Evolutionary conservation across 2,329 filamentous ascomycete genomes (phyloP).

Genomic region (Fusarium cyanostomum): DNA sequence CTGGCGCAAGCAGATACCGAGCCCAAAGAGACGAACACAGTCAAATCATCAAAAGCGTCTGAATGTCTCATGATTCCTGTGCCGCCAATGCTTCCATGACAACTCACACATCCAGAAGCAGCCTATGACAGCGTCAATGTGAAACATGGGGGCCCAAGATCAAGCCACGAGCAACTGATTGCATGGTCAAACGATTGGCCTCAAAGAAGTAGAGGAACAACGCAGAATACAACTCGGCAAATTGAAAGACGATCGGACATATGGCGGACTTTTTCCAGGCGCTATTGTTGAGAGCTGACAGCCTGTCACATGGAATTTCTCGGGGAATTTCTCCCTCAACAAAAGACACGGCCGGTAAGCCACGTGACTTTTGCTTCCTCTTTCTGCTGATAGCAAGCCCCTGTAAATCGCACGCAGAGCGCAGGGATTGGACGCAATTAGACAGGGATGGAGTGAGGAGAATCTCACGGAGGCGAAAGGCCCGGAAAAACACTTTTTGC

Average conservation of each 20-base stretch:
- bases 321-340: constrained; percentile 21
- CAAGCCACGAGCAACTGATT: background rate
- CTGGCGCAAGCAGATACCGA: no score
- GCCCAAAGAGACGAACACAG: constrained; percentile 8
- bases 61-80: constrained; percentile 26
- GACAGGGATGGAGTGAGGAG: constrained; percentile 1
- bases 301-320: constrained; percentile 30
- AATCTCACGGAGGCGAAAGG: background rate
- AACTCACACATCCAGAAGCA: constrained; percentile 19
- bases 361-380: constrained; percentile 29
- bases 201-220: background rate
- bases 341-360: constrained; percentile 31
- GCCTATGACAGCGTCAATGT: constrained; percentile 5
- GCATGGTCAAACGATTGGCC: background rate
- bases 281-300: constrained; percentile 25
- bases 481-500: constrained; percentile 13
- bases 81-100: constrained; percentile 28
- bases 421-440: constrained; percentile 31
- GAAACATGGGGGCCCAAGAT: constrained; percentile 13
- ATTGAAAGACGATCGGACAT: constrained; percentile 23
- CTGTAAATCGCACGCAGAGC: constrained; percentile 12
- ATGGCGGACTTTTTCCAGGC: constrained; percentile 25
- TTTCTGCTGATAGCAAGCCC: constrained; percentile 31
- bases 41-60: constrained; percentile 2
- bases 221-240: constrained; percentile 4